Evolutionary conservation across 2,329 filamentous ascomycete genomes (phyloP), one percentile per base, ranked within the genome.

Genomic region (Xylaria digitata): DNA sequence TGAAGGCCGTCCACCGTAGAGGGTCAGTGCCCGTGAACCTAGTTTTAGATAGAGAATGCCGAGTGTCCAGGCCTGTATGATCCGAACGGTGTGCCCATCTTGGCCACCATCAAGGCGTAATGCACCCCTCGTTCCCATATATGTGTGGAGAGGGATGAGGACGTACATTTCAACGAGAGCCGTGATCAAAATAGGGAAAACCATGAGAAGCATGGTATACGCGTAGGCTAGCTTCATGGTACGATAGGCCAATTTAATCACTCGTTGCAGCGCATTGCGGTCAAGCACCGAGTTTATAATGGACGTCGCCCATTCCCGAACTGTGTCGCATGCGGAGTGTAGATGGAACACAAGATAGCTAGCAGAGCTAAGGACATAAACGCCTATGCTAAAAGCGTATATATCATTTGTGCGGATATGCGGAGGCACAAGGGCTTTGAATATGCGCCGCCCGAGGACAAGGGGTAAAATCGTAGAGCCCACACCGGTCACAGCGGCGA

Each of bases 11-110:
- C 89, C 85, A 8, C 88, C 87, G 69, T 93, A 86, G 74, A 90
- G 86, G 13, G 91, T 83, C 23, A 94, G 84, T 73, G 93, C 81
- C 45, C 91, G 90, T 17, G 89, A 86, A 0, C 87, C 87, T 73
- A 98, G 88, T 70, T 97, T 94, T 34, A 96, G 86, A 78, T 97
- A 97, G 2, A 99, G 85, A 23, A 99, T 86, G 4, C 96, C 96
- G 0, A 99, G 84, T 0, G 94, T 97, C 94, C 95, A 99, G 65
- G 94, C 90, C 77, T 98, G 95, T 48, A 98, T 90, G 68, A 98
- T 85, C 69, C 96, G 91, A 48, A 98, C 88, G 7, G 90, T 92
- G 75, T 96, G 93, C 60, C 76, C 74, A 70, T 76, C 72, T 70
- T 75, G 42, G 63, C 77, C 30, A 74, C 75, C 43, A 68, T 75